Conservation (phyloP, 2,329 filamentous ascomycete genomes). For the Colletotrichum nymphaeae region DNA sequence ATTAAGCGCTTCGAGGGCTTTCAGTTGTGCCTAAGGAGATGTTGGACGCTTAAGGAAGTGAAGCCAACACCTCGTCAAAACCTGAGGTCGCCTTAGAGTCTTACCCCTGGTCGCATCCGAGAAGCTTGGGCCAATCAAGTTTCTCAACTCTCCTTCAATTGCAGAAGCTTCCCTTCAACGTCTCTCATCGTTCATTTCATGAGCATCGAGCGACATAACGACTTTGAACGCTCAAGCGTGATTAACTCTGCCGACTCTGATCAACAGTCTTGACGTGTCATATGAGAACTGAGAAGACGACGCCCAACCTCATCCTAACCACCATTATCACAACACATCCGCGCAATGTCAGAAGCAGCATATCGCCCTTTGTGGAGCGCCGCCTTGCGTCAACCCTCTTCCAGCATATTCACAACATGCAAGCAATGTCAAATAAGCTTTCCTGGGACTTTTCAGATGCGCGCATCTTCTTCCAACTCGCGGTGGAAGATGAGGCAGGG, state of each 20-base stretch:
- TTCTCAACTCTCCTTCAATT: neutral
- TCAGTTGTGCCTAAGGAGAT: neutral
- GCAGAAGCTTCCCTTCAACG: constrained; percentile 26
- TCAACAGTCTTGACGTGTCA: neutral
- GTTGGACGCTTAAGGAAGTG: neutral
- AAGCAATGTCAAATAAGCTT: neutral
- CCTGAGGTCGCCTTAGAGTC: neutral
- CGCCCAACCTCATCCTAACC: neutral
- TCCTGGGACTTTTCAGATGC: neutral
- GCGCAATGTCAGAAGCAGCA: constrained; percentile 11
- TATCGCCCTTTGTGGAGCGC: constrained; percentile 1
- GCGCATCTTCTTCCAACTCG: constrained; percentile 70
- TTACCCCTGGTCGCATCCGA: neutral
- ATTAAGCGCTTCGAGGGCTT: neutral
- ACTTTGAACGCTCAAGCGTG: neutral
- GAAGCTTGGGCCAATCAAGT: constrained; percentile 26
- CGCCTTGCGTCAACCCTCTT: neutral
- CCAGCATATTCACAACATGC: neutral
- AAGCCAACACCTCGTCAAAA: neutral
- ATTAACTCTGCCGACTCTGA: neutral
- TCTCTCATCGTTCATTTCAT: neutral
- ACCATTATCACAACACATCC: neutral
- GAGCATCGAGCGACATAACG: neutral
- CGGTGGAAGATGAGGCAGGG: constrained; percentile 86
- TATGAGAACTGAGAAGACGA: neutral